Conservation (phyloP, 768 basidiomycete species). For the Ephemerocybe angulata region DNA sequence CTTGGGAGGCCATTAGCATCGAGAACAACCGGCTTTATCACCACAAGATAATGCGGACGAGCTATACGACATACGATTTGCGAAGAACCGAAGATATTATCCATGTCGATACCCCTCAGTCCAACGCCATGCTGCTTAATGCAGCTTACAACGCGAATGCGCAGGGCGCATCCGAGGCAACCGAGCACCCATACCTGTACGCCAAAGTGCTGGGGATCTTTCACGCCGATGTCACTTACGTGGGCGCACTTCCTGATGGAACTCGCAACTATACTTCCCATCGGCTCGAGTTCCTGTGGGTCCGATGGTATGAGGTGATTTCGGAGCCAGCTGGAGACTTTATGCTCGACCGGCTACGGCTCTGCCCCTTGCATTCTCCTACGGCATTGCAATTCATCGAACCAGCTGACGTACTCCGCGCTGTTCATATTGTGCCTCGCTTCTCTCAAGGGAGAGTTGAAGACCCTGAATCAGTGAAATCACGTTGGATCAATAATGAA, state of each 20-base stretch:
- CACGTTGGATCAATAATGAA: background rate
- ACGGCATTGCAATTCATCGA: background rate
- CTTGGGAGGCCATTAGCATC: background rate
- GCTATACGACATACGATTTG: conserved; percentile 8
- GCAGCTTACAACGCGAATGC: too few relatives aligned
- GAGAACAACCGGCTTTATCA: background rate
- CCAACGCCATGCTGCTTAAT: conserved; percentile 1
- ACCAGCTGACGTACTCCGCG: background rate
- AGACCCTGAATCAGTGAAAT: background rate
- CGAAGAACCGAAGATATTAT: background rate
- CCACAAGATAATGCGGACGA: conserved; percentile 5
- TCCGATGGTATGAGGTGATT: background rate
- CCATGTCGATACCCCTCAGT: background rate
- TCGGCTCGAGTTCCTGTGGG: background rate
- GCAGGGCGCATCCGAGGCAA: too few relatives aligned
- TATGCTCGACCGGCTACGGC: background rate
- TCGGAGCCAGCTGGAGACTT: background rate
- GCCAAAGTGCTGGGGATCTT: background rate
- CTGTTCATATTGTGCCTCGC: background rate
- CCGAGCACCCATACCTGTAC: too few relatives aligned
- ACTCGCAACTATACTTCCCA: background rate
- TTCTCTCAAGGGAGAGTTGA: background rate
- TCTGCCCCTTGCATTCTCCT: background rate
- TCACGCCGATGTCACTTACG: background rate
- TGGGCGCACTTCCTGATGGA: background rate